Evolutionary conservation across 2,329 filamentous ascomycete species (phyloP).

Genomic region (Ophiocordyceps sinensis): DNA sequence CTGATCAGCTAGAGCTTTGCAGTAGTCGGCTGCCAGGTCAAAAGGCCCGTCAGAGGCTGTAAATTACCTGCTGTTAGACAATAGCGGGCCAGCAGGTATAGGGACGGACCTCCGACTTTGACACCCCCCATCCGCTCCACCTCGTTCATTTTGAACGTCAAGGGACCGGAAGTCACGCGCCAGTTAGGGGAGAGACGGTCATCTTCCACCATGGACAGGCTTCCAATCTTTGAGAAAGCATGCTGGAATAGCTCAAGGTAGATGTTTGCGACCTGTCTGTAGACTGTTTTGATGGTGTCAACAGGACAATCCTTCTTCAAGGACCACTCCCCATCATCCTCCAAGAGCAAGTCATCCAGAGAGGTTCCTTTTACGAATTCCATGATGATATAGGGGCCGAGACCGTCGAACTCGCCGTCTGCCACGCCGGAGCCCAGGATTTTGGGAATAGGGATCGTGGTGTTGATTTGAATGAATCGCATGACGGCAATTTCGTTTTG

Average conservation of each 20-base stretch:
- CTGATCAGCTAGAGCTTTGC: neutral
- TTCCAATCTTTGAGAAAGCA: neutral
- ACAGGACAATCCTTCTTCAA: neutral
- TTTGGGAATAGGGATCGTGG: neutral
- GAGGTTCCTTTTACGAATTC: neutral
- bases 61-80: neutral
- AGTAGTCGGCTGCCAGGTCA: neutral
- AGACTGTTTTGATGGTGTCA: neutral
- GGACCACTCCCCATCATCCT: neutral
- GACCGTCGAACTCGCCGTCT: neutral
- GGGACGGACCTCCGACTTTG: neutral
- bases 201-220: neutral
- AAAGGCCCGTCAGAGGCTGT: neutral
- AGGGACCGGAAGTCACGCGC: neutral
- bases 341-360: neutral
- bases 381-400: neutral
- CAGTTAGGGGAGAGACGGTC: neutral
- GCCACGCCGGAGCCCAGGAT: neutral
- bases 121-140: neutral
- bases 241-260: neutral
- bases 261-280: neutral
- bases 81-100: neutral
- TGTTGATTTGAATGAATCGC: neutral
- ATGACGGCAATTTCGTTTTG: slow-evolving; percentile 1
- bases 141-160: slow-evolving; percentile 1